Evolutionary conservation across 768 basidiomycete genomes (phyloP).

Genomic region (Psilocybe cubensis): DNA sequence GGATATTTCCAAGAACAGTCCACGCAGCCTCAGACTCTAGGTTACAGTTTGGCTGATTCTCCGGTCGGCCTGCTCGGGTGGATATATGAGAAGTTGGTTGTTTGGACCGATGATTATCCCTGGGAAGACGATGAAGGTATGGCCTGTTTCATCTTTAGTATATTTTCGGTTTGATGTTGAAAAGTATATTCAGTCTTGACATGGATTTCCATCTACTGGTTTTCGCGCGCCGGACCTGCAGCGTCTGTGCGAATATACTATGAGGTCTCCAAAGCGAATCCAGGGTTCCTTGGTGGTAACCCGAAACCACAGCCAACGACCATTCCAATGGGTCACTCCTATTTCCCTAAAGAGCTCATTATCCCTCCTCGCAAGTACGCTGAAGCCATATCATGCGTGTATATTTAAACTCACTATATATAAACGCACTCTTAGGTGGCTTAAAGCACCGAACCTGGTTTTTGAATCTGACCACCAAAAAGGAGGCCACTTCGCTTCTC

Average conservation of each 20-base stretch:
- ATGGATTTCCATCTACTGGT: slow-evolving; percentile 61
- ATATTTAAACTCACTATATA: neutral
- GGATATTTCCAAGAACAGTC: slow-evolving; percentile 46
- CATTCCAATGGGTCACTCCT: slow-evolving; percentile 51
- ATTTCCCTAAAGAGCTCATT: slow-evolving; percentile 54
- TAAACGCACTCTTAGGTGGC: neutral
- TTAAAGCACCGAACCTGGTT: slow-evolving; percentile 26
- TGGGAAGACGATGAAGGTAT: slow-evolving; percentile 66
- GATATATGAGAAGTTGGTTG: slow-evolving; percentile 56
- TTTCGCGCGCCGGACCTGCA: slow-evolving; percentile 60
- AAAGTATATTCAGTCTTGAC: slow-evolving; percentile 45
- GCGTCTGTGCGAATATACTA: slow-evolving; percentile 64
- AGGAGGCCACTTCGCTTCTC: slow-evolving; percentile 62
- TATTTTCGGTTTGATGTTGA: neutral
- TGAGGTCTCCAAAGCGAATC: slow-evolving; percentile 36
- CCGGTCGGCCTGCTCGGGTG: slow-evolving; percentile 57
- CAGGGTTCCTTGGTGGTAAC: neutral
- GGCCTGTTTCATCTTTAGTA: neutral
- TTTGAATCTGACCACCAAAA: slow-evolving; percentile 47
- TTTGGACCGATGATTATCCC: slow-evolving; percentile 53
- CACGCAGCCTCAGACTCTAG: slow-evolving; percentile 56
- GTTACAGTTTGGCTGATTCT: slow-evolving; percentile 59
- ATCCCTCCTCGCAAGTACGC: slow-evolving; percentile 29
- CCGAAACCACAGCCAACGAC: slow-evolving; percentile 6
- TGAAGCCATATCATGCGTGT: neutral